phyloP scores from a whole-genome alignment of 1,139 yeast genomes.

The Entelexis sorbosivorans region DNA sequence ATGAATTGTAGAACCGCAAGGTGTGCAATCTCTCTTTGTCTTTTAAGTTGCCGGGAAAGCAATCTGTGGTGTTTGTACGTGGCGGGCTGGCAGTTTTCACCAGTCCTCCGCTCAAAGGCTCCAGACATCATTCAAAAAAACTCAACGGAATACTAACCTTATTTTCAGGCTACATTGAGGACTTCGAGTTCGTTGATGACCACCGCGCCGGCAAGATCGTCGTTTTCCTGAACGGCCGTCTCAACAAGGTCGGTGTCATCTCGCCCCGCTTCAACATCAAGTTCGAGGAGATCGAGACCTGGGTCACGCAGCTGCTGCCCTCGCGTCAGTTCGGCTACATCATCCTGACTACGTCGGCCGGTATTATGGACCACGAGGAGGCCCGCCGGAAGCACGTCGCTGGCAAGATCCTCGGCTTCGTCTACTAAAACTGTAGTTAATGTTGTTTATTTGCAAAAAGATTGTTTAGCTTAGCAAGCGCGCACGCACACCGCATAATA shows the following conservation, averaged over 20 bases:
- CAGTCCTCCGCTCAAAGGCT: conserved; percentile 14
- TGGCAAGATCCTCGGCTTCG: conserved; percentile 95
- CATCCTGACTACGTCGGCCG: conserved; percentile 96
- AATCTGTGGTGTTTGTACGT: conserved; percentile 17
- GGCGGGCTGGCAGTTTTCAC: conserved; percentile 2
- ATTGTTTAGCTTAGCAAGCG: neutral
- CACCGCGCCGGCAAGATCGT: conserved; percentile 99
- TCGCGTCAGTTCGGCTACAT: conserved; percentile 98
- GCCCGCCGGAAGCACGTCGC: conserved; percentile 99
- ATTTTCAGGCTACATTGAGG: conserved; percentile 77
- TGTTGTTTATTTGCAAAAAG: conserved; percentile 1
- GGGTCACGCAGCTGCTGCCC: conserved; percentile 96
- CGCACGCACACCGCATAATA: neutral
- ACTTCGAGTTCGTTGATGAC: conserved; percentile 96
- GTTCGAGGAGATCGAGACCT: conserved; percentile 86
- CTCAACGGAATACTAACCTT: conserved; percentile 17
- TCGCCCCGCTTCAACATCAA: conserved; percentile 97
- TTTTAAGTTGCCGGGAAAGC: conserved; percentile 24
- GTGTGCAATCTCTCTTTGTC: conserved; percentile 20
- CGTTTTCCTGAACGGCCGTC: conserved; percentile 92
- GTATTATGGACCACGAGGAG: conserved; percentile 99
- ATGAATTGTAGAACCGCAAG: conserved; percentile 19
- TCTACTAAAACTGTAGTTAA: conserved; percentile 44
- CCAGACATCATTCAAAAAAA: conserved; percentile 12
- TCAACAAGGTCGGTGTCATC: conserved; percentile 97